Percentiles rank a stretch among this genome's conserved stretches.
phyloP scores from a whole-genome alignment of 2,329 filamentous ascomycete genomes.

The Hymenotorrendiella dingleyae region DNA sequence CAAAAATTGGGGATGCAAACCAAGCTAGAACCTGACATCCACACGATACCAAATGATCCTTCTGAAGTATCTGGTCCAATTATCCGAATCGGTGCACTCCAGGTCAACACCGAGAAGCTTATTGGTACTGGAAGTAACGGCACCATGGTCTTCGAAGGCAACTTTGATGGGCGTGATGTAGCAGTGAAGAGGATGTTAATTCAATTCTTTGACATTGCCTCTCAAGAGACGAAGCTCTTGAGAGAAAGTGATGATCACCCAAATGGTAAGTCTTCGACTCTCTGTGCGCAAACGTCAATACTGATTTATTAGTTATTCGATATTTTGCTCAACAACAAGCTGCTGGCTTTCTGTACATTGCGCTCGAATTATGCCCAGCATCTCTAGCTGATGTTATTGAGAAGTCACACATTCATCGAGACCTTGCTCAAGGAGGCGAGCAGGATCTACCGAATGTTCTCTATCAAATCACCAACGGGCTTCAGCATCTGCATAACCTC shows the following conservation, averaged over 20 bases:
- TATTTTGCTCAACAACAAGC: constrained; percentile 92
- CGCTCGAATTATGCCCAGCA: constrained; percentile 86
- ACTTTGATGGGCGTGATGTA: constrained; percentile 86
- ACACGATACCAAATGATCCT: constrained; percentile 51
- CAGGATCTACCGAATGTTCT: constrained; percentile 73
- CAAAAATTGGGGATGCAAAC: constrained; percentile 49
- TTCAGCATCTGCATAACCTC: constrained; percentile 82
- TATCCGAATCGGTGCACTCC: constrained; percentile 56
- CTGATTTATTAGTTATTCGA: constrained; percentile 64
- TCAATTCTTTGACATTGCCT: constrained; percentile 92
- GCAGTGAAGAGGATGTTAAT: constrained; percentile 96
- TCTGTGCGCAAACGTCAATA: not conserved
- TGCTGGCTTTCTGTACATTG: constrained; percentile 90
- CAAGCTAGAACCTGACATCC: constrained; percentile 56
- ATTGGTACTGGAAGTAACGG: constrained; percentile 84
- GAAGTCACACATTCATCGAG: constrained; percentile 59
- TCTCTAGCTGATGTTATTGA: constrained; percentile 89
- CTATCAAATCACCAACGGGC: constrained; percentile 82
- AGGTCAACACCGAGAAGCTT: constrained; percentile 57
- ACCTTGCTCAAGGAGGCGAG: constrained; percentile 67
- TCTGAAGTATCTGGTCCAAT: constrained; percentile 54
- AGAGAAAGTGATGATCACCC: constrained; percentile 92
- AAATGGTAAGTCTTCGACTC: constrained; percentile 52
- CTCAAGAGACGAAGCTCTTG: constrained; percentile 84
- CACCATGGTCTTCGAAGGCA: constrained; percentile 93